Evolutionary conservation across 768 basidiomycete genomes (phyloP).

Genomic region (Hypholoma sublateritium): DNA sequence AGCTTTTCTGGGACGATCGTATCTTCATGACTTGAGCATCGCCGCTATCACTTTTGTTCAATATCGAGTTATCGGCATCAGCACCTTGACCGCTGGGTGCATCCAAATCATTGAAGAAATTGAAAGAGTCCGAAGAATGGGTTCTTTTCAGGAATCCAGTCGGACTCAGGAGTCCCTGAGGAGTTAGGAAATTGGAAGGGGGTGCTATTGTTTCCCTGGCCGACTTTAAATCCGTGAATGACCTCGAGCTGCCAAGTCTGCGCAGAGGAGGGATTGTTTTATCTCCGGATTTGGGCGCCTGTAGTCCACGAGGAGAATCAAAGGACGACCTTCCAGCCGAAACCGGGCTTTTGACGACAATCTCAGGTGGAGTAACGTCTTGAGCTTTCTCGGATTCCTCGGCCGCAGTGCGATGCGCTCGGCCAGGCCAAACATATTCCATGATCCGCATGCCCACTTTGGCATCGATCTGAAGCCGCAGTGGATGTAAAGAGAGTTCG

Average conservation of each 20-base stretch:
- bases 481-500: slow-evolving; percentile 79
- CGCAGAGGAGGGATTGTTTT: slow-evolving; percentile 41
- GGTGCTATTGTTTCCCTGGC: slow-evolving; percentile 33
- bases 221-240: slow-evolving; percentile 67
- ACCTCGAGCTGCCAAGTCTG: slow-evolving; percentile 60
- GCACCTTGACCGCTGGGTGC: neutral
- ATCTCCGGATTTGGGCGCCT: slow-evolving; percentile 15
- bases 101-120: slow-evolving; percentile 18
- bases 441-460: slow-evolving; percentile 77
- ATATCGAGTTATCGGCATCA: slow-evolving; percentile 11
- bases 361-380: slow-evolving; percentile 15
- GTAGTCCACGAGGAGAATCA: slow-evolving; percentile 46
- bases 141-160: slow-evolving; percentile 22
- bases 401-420: slow-evolving; percentile 32
- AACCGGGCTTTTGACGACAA: slow-evolving; percentile 23
- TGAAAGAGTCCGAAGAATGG: slow-evolving; percentile 23
- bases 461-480: slow-evolving; percentile 85
- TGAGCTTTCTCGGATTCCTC: slow-evolving; percentile 21
- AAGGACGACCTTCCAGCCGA: slow-evolving; percentile 42
- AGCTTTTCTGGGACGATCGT: slow-evolving; percentile 80
- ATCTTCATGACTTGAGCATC: slow-evolving; percentile 83
- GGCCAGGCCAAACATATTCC: slow-evolving; percentile 85
- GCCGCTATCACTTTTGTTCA: slow-evolving; percentile 33
- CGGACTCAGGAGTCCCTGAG: slow-evolving; percentile 22
- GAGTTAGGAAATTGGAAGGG: slow-evolving; percentile 27